Evolutionary conservation across 2,329 filamentous ascomycete species (phyloP).

Genomic region (Arachnopeziza araneosa): DNA sequence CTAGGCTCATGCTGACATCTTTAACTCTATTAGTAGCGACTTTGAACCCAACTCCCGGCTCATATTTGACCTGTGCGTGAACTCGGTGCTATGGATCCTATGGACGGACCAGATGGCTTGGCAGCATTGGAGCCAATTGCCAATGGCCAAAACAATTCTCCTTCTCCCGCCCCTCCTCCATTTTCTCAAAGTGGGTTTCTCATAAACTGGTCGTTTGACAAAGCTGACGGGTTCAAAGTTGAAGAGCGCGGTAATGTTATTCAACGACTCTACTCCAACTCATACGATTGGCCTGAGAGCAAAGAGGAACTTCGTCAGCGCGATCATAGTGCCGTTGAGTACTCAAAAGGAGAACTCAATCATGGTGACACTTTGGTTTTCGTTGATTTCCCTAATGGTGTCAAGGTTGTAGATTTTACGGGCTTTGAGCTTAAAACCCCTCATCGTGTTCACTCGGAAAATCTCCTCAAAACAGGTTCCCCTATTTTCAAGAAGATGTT

Average conservation of each 20-base stretch:
- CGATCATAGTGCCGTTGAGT: constrained; percentile 16
- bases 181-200: background rate
- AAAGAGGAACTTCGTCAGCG: constrained; percentile 2
- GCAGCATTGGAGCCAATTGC: background rate
- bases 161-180: no score
- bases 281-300: no score
- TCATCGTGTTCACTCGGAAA: constrained; percentile 42
- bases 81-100: background rate
- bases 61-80: background rate
- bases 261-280: no score
- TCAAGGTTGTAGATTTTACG: constrained; percentile 20
- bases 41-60: background rate
- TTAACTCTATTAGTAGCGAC: no score
- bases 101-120: background rate
- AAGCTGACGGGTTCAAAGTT: background rate
- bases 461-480: constrained; percentile 42
- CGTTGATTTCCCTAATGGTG: constrained; percentile 33
- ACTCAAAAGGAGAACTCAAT: constrained; percentile 14
- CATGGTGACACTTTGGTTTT: constrained; percentile 42
- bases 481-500: constrained; percentile 43
- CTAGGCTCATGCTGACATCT: no score
- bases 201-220: background rate
- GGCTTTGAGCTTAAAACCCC: constrained; percentile 28
- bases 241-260: background rate
- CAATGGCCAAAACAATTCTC: background rate